A percentile compares a stretch with the other conserved stretches of the same genome.
phyloP scores from a whole-genome alignment of 169 alveolate genomes.

The Plasmodium yoelii region DNA sequence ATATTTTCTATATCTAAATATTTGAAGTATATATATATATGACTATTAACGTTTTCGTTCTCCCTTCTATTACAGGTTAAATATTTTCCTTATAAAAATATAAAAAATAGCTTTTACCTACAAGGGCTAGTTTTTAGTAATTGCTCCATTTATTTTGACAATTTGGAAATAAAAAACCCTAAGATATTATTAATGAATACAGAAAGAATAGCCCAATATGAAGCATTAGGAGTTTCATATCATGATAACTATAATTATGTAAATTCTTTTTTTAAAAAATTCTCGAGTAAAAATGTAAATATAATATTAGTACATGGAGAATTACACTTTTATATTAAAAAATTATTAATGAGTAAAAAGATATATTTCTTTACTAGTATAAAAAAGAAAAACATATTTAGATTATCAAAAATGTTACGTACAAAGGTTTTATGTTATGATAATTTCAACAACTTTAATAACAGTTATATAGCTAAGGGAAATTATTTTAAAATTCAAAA shows the following conservation, averaged over 20 bases:
- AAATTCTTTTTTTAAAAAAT: conserved; percentile 34
- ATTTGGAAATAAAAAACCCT: conserved; percentile 67
- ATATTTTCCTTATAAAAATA: conserved; percentile 59
- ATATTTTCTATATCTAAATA: too few relatives aligned
- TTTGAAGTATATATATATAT: not conserved
- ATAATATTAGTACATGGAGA: conserved; percentile 64
- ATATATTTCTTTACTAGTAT: conserved; percentile 70
- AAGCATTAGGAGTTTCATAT: conserved; percentile 23
- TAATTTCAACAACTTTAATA: conserved; percentile 42
- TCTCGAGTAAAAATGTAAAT: conserved; percentile 34
- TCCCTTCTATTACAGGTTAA: conserved; percentile 20
- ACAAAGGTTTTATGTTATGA: conserved; percentile 44
- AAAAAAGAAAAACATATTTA: conserved; percentile 52
- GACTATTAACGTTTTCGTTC: not conserved
- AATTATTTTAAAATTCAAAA: conserved; percentile 69
- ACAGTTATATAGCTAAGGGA: conserved; percentile 55
- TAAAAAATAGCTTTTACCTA: conserved; percentile 45
- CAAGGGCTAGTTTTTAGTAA: conserved; percentile 66
- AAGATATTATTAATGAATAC: conserved; percentile 55
- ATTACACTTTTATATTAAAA: conserved; percentile 37
- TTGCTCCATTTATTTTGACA: conserved; percentile 58
- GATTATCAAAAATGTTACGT: conserved; percentile 54
- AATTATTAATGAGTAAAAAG: conserved; percentile 51
- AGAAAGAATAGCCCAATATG: conserved; percentile 17
- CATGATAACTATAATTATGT: conserved; percentile 29